These are phyloP conservation scores for Aspergillus carbonarius DNA, from an alignment of 2,329 filamentous ascomycete species.

Conservation along the genomic window DNA sequence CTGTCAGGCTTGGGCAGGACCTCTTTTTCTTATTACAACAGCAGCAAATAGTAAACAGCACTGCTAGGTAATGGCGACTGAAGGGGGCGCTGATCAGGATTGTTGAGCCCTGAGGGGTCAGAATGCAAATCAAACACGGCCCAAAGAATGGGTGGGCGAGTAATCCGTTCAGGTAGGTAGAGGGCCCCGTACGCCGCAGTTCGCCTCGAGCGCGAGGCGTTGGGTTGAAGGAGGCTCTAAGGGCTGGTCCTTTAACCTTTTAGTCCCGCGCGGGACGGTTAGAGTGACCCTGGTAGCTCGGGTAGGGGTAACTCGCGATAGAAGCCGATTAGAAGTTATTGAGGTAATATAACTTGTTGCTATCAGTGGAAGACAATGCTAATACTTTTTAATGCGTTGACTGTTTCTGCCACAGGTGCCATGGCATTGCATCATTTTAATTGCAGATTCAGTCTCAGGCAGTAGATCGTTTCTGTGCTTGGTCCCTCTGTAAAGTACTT, in stretches of 20 bases:
- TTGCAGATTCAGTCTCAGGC: background rate
- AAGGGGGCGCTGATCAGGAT: background rate
- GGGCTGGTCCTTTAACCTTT: background rate
- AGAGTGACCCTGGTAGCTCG: background rate
- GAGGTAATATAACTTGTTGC: background rate
- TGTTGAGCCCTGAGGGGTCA: background rate
- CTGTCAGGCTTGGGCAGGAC: background rate
- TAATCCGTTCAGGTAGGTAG: background rate
- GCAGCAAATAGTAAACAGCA: background rate
- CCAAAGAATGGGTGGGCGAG: background rate
- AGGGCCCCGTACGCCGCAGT: background rate
- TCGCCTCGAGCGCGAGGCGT: background rate
- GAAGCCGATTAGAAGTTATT: too few relatives aligned
- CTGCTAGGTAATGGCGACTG: background rate
- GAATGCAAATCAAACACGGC: background rate
- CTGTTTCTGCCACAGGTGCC: background rate
- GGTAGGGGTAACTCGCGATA: background rate
- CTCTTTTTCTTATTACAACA: background rate
- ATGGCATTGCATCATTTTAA: background rate
- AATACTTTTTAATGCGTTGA: background rate
- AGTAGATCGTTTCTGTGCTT: background rate
- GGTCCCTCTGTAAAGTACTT: too few relatives aligned
- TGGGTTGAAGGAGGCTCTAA: slow-evolving; percentile 2
- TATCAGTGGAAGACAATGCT: background rate
- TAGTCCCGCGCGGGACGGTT: background rate